Percentiles rank a stretch among this genome's conserved stretches.
These are phyloP conservation scores for Penicillium polonicum DNA, from an alignment of 2,329 filamentous ascomycete species.

Conservation along the genomic window DNA sequence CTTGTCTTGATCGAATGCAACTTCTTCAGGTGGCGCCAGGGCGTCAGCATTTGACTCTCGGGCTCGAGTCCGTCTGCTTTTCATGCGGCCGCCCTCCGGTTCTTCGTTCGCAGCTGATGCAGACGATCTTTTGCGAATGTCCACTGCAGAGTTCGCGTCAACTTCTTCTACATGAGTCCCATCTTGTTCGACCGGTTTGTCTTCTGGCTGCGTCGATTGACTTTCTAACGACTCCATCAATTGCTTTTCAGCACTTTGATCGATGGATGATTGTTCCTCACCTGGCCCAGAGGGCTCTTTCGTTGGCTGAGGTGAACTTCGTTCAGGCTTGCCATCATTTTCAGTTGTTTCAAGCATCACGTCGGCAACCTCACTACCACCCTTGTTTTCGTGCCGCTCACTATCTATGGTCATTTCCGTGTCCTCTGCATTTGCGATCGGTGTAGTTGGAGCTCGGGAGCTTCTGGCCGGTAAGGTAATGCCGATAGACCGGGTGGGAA, in stretches of 20 bases:
- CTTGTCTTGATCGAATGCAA: constrained; percentile 53
- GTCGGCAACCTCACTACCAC: constrained; percentile 18
- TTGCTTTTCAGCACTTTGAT: constrained; percentile 39
- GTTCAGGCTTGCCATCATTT: constrained; percentile 10
- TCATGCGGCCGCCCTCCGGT: constrained; percentile 55
- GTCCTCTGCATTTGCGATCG: constrained; percentile 18
- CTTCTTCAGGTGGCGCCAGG: constrained; percentile 46
- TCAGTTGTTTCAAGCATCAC: constrained; percentile 19
- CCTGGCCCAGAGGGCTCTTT: constrained; percentile 21
- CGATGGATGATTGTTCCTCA: constrained; percentile 37
- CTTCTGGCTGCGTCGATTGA: constrained; percentile 26
- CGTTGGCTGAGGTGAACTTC: constrained; percentile 6
- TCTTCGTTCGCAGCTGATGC: constrained; percentile 61
- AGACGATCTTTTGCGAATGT: constrained; percentile 59
- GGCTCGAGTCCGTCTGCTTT: constrained; percentile 61
- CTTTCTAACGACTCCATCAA: constrained; percentile 38
- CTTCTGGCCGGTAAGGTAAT: constrained; percentile 41
- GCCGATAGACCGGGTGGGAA: constrained; percentile 42
- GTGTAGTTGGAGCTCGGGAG: constrained; percentile 23
- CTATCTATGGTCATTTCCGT: constrained; percentile 13
- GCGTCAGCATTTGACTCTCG: constrained; percentile 56
- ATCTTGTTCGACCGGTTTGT: constrained; percentile 23
- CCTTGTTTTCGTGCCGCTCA: constrained; percentile 5
- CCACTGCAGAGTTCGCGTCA: constrained; percentile 37
- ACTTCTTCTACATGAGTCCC: constrained; percentile 27